phyloP scores from a whole-genome alignment of 2,329 filamentous ascomycete genomes.

The Pseudogymnoascus pannorum region DNA sequence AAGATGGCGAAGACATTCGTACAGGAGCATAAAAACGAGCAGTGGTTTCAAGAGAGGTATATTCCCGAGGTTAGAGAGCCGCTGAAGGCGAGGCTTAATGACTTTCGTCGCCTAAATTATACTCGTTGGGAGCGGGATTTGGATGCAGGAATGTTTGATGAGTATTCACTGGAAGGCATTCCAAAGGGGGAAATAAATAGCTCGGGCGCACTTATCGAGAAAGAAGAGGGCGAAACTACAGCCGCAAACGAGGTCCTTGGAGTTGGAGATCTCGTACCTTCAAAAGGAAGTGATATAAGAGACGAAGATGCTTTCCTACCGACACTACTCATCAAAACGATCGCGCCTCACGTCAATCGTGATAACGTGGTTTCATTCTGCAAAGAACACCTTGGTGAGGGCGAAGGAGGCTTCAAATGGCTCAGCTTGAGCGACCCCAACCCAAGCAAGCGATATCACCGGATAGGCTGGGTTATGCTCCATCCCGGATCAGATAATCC shows the following conservation, averaged over 20 bases:
- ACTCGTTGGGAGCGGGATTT: conserved; percentile 85
- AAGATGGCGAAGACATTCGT: conserved; percentile 88
- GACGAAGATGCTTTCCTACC: conserved; percentile 86
- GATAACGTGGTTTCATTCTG: conserved; percentile 91
- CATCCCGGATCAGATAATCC: conserved; percentile 64
- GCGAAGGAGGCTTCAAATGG: conserved; percentile 89
- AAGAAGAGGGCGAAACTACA: conserved; percentile 90
- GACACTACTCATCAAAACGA: conserved; percentile 93
- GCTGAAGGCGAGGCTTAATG: conserved; percentile 67
- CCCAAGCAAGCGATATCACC: conserved; percentile 91
- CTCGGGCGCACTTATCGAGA: conserved; percentile 76
- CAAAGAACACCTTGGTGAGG: conserved; percentile 86
- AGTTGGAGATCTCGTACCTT: conserved; percentile 82
- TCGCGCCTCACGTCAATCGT: conserved; percentile 90
- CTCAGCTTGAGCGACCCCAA: conserved; percentile 94
- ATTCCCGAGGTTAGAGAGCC: conserved; percentile 72
- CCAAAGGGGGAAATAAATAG: conserved; percentile 91
- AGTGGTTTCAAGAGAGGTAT: conserved; percentile 97
- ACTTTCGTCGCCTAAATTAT: conserved; percentile 72
- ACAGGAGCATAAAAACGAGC: conserved; percentile 83
- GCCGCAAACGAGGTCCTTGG: conserved; percentile 88
- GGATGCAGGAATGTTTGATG: conserved; percentile 79
- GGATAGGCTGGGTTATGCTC: conserved; percentile 97
- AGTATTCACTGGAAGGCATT: conserved; percentile 88
- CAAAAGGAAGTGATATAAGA: conserved; percentile 74